Base-by-base conservation (phyloP, 371 early-diverging fungal genomes). In the Hamiltosporidium tvaerminnensis region DNA sequence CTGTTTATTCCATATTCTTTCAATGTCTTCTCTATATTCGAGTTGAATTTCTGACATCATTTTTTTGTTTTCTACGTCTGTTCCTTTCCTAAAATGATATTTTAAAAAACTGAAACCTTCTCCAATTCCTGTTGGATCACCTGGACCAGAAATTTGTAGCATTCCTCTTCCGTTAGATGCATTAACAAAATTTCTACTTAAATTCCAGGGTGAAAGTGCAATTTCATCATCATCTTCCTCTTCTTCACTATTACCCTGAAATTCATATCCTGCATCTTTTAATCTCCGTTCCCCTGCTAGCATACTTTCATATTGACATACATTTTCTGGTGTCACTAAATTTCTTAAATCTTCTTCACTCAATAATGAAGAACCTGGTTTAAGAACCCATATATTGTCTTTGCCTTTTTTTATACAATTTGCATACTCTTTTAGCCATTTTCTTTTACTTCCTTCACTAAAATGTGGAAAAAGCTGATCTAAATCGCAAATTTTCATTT, bases 301-400 rank as follows among this genome's bases (percentile, higher is more conserved):
- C 78, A 80, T 77, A 39, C 75, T 72, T 68, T 80, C 77, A 64
- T 80, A 77, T 54, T 77, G 80, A 58, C 77, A 77, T 30, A 77
- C 73, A 54, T 80, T 71, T 63, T 80, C 80, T 16, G 80, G 80
- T 38, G 76, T 77, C 1, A 77, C 67, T 2, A 71, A 57, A 52
- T 76, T 73, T 44, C 80, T 32, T 1, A 80, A 52, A 64, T 77
- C 78, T 52, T 80, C 80, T 55, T 80, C 77, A 16, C 52, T 61
- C 31, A 80, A 57, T 1, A 77, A 30, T 10, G 69, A 52, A 34
- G 64, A 61, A 9, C 64, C 61, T 16, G 58, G 66, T 50, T 72
- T 72, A 53, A 76, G 48, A 9, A 73, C 61, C 70, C 72, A 80
- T 10, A 77, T 39, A 53, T 73, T 80, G 5, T 80, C 80, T 59